Conservation (phyloP, 768 basidiomycete genomes). For the Russula compacta region DNA sequence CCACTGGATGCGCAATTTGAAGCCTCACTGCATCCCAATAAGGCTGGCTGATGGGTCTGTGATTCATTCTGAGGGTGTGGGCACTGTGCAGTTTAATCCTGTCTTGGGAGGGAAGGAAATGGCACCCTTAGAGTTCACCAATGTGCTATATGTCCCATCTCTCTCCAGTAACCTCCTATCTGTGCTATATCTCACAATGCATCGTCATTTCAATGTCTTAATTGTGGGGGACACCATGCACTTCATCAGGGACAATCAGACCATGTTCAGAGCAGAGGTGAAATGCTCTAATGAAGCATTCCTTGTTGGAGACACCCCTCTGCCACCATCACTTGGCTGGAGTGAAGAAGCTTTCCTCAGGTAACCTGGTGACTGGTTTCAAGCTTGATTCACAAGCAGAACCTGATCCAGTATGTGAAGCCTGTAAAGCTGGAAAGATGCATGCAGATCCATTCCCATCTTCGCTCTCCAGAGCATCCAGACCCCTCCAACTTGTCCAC, state of each 20-base stretch:
- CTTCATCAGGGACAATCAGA: background rate
- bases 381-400: background rate
- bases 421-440: no score
- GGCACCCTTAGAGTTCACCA: background rate
- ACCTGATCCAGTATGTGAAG: background rate
- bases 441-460: no score
- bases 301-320: background rate
- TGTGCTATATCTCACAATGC: background rate
- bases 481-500: no score
- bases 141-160: conserved; percentile 3
- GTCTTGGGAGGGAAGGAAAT: background rate
- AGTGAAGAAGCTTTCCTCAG: background rate
- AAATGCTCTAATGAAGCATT: background rate
- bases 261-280: background rate
- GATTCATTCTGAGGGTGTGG: background rate
- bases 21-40: background rate
- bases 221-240: background rate
- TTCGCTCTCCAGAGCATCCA: no score
- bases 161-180: background rate
- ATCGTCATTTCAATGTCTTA: background rate
- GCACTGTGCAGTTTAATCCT: background rate
- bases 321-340: background rate
- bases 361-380: background rate
- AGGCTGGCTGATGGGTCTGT: background rate
- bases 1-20: background rate